These are phyloP conservation scores for Pseudonectria foliicola DNA, from an alignment of 2,329 filamentous ascomycete genomes.

Conservation along the genomic window DNA sequence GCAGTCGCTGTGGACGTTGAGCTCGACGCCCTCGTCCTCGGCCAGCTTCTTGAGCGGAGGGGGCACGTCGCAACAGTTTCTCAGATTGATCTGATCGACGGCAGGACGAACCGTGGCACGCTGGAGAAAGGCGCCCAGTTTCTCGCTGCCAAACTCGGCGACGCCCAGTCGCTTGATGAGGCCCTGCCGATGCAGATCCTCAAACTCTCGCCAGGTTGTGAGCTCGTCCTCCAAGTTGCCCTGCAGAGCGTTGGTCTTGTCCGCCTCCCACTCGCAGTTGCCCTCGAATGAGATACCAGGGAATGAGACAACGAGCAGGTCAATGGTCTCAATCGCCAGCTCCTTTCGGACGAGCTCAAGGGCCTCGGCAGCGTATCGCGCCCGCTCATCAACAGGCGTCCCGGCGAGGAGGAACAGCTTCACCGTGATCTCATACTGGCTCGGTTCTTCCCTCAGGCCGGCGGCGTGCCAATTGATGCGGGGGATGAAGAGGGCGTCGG, in stretches of 20 bases:
- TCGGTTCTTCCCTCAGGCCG: slow-evolving; percentile 70
- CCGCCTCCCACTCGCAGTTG: slow-evolving; percentile 74
- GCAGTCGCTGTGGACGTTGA: slow-evolving; percentile 91
- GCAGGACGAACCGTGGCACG: slow-evolving; percentile 64
- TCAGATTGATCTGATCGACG: slow-evolving; percentile 93
- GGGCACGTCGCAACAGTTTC: slow-evolving; percentile 93
- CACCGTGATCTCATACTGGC: slow-evolving; percentile 87
- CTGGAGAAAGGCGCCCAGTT: slow-evolving; percentile 69
- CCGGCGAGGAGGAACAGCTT: slow-evolving; percentile 89
- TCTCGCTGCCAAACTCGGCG: slow-evolving; percentile 83
- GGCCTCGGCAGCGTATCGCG: slow-evolving; percentile 67
- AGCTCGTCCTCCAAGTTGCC: slow-evolving; percentile 61
- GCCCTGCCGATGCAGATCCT: slow-evolving; percentile 64
- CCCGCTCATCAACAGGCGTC: slow-evolving; percentile 56
- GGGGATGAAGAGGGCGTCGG: slow-evolving; percentile 64
- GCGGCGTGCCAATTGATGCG: slow-evolving; percentile 64
- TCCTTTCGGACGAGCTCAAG: slow-evolving; percentile 74
- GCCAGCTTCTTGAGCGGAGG: slow-evolving; percentile 78
- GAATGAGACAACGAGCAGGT: slow-evolving; percentile 88
- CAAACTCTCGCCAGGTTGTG: slow-evolving; percentile 65
- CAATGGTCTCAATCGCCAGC: slow-evolving; percentile 66
- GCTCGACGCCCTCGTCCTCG: slow-evolving; percentile 74
- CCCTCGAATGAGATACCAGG: slow-evolving; percentile 91
- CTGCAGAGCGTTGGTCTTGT: slow-evolving; percentile 53
- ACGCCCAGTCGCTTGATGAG: slow-evolving; percentile 72